phyloP scores from a whole-genome alignment of 768 basidiomycete species.

The Mycena olivaceomarginata region DNA sequence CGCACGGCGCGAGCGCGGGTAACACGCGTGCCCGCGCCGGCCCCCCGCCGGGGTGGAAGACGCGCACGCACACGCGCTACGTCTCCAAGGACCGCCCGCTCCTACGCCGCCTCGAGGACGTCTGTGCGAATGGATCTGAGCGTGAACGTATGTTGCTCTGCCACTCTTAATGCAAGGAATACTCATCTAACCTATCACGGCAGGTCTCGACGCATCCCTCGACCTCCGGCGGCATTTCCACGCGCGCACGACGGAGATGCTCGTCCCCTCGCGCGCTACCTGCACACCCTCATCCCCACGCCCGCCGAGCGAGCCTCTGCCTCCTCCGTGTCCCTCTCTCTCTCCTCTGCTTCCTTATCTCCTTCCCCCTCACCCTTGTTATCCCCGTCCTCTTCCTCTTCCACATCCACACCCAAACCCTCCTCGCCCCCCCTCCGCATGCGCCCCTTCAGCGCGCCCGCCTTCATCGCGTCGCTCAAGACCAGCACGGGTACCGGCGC shows the following conservation, averaged over 20 bases:
- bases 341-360: no score
- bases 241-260: slow-evolving; percentile 88
- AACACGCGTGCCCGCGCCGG: slow-evolving; percentile 62
- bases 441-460: slow-evolving; percentile 80
- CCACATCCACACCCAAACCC: slow-evolving; percentile 40
- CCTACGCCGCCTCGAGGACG: slow-evolving; percentile 83
- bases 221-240: slow-evolving; percentile 88
- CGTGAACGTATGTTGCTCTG: slow-evolving; percentile 68
- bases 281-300: slow-evolving; percentile 89
- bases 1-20: slow-evolving; percentile 39
- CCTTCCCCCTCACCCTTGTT: no score
- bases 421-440: slow-evolving; percentile 61
- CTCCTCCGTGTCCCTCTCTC: slow-evolving; percentile 46
- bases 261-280: slow-evolving; percentile 93
- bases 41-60: slow-evolving; percentile 84
- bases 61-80: slow-evolving; percentile 86
- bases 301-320: slow-evolving; percentile 68
- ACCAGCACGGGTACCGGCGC: slow-evolving; percentile 52
- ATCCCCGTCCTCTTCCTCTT: not conserved
- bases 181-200: not conserved
- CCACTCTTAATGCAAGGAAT: not conserved
- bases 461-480: slow-evolving; percentile 86
- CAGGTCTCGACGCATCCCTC: slow-evolving; percentile 79
- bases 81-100: slow-evolving; percentile 89
- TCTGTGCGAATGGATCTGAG: slow-evolving; percentile 66